These are phyloP conservation scores for Agrocybe praecox DNA, from an alignment of 768 basidiomycete species.

Conservation along the genomic window DNA sequence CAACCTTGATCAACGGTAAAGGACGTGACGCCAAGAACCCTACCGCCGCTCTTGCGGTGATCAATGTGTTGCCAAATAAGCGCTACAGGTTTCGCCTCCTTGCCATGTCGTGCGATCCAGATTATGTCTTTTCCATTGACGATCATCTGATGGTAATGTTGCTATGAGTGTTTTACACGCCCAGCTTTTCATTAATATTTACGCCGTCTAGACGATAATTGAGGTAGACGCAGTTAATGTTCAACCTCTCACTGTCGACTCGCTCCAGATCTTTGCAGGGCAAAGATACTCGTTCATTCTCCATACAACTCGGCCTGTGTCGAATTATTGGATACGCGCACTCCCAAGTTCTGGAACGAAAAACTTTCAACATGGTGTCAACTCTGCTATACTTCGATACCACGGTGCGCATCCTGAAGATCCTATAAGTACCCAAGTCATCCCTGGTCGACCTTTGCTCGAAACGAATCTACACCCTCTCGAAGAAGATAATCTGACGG, in stretches of 20 bases:
- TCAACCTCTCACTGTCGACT: constrained; percentile 42
- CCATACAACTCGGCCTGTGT: constrained; percentile 42
- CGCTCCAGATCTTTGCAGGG: constrained; percentile 40
- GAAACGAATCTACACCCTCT: constrained; percentile 45
- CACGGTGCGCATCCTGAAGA: constrained; percentile 31
- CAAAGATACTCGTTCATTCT: constrained; percentile 38
- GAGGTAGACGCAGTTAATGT: constrained; percentile 51
- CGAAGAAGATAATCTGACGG: too few species aligned
- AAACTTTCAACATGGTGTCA: constrained; percentile 27
- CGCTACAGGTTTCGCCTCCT: constrained; percentile 50
- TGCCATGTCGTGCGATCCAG: constrained; percentile 35
- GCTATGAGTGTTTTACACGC: neutral
- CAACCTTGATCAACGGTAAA: constrained; percentile 44
- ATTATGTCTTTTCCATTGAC: constrained; percentile 44
- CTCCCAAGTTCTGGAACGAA: constrained; percentile 21
- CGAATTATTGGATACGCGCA: constrained; percentile 55
- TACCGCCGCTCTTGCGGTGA: constrained; percentile 34
- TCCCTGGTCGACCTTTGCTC: constrained; percentile 27
- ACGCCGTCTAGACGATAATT: constrained; percentile 41
- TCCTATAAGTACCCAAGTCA: constrained; percentile 34
- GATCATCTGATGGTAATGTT: constrained; percentile 32
- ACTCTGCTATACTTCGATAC: constrained; percentile 55
- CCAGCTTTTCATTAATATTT: neutral
- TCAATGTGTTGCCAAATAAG: constrained; percentile 36
- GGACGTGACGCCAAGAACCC: constrained; percentile 44